Base-by-base conservation (phyloP, 805 yeast genomes). In the Lachancea mirantina region DNA sequence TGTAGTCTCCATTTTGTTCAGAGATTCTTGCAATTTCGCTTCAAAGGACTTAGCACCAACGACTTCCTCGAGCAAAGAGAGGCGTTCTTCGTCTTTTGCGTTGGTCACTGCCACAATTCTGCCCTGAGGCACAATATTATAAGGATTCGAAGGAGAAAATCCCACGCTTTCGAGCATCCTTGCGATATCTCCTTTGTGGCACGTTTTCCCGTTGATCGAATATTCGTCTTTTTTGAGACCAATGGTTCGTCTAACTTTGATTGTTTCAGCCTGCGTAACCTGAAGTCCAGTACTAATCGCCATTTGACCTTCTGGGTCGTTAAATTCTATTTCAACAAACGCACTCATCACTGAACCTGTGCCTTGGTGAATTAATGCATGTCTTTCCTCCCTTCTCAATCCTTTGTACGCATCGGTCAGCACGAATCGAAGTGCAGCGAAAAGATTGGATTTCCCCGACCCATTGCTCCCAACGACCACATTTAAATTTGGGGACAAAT, bases 121-220 rank as follows among this genome's bases (percentile, higher is more conserved):
- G 14, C 98, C 98, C 59, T 92, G 98, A 1, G 98, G 97, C 4
- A 92, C 97, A 45, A 92, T 89, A 55, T 89, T 89, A 57, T 88
- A 89, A 1, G 96, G 96, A 43, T 87, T 88, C 5, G 85, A 76
- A 40, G 82, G 70, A 0, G 95, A 82, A 50, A 92, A 85, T 0
- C 98, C 98, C 0, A 95, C 95, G 49, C 84, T 78, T 55, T 89
- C 96, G 22, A 88, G 64, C 41, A 84, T 61, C 42, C 83, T 81
- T 74, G 78, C 76, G 10, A 88, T 70, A 51, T 87, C 96, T 2
- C 81, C 67, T 46, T 87, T 72, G 2, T 89, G 78, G 3, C 89
- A 82, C 9, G 84, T 69, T 47, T 75, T 80, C 28, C 79, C 78
- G 55, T 92, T 89, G 27, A 92, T 55, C 5, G 92, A 78, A 49